phyloP scores from a whole-genome alignment of 2,329 filamentous ascomycete species.

The Harringtonia lauricola region DNA sequence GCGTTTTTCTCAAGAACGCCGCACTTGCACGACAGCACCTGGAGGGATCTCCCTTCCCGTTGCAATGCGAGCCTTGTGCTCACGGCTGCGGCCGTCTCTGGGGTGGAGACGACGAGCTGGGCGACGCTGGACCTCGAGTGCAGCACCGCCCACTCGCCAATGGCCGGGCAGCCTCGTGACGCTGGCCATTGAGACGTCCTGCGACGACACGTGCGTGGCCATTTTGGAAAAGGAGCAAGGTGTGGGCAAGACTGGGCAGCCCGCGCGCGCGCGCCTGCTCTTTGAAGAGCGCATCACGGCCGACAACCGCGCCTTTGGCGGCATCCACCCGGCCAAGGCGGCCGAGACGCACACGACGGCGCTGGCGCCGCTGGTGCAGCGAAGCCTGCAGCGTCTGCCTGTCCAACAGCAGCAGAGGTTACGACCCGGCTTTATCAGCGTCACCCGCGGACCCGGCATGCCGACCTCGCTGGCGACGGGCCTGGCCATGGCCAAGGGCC shows the following conservation, averaged over 20 bases:
- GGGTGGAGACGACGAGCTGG: no score
- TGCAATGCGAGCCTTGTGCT: neutral
- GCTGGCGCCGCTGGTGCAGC: conserved; percentile 56
- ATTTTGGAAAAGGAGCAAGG: conserved; percentile 49
- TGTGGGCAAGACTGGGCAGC: neutral
- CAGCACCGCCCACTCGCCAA: neutral
- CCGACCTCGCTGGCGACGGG: conserved; percentile 65
- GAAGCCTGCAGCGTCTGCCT: conserved; percentile 50
- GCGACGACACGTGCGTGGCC: conserved; percentile 89
- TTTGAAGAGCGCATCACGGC: conserved; percentile 77
- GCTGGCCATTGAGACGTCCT: conserved; percentile 73
- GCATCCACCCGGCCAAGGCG: conserved; percentile 70
- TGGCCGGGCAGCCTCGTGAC: conserved; percentile 22
- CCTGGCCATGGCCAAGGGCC: conserved; percentile 74
- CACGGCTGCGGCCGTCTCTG: neutral
- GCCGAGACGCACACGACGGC: conserved; percentile 64
- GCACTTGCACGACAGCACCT: no score
- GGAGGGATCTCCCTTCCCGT: neutral
- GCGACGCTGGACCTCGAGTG: no score
- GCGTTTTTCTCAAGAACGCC: no score
- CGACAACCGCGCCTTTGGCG: conserved; percentile 62
- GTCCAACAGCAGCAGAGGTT: conserved; percentile 13
- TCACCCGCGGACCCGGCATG: conserved; percentile 89
- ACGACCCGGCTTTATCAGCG: conserved; percentile 63
- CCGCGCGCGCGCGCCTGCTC: conserved; percentile 44